Evolutionary conservation across 1,284 basidiomycete species (phyloP).

Genomic region (Leucoagaricus sp.): DNA sequence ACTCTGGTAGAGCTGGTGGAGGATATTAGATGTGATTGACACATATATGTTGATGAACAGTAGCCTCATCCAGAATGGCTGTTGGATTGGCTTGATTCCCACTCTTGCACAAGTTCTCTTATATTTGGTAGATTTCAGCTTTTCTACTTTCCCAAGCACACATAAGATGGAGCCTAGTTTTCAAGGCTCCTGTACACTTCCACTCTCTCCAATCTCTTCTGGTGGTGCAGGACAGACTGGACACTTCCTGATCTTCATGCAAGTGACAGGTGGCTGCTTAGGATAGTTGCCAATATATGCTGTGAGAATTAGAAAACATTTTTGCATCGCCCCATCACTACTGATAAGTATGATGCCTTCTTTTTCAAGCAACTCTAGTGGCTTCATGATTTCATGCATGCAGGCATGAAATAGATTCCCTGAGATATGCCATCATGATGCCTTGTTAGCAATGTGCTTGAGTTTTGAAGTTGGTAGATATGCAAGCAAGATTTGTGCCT

Average conservation of each 20-base stretch:
- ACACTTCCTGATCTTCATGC: slow-evolving; percentile 24
- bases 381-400: slow-evolving; percentile 23
- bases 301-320: slow-evolving; percentile 19
- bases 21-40: slow-evolving; percentile 39
- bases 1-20: slow-evolving; percentile 39
- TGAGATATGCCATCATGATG: slow-evolving; percentile 26
- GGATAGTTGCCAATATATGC: slow-evolving; percentile 29
- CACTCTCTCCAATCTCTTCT: slow-evolving; percentile 15
- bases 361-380: slow-evolving; percentile 16
- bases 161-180: slow-evolving; percentile 14
- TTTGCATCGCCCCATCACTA: slow-evolving; percentile 16
- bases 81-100: slow-evolving; percentile 26
- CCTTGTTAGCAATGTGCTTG: slow-evolving; percentile 31
- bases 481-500: slow-evolving; percentile 37
- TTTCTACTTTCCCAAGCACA: slow-evolving; percentile 19
- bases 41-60: slow-evolving; percentile 34
- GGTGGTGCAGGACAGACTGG: slow-evolving; percentile 20
- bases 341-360: slow-evolving; percentile 19
- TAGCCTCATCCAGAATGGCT: slow-evolving; percentile 38
- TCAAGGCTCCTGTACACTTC: background rate
- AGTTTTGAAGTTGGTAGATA: slow-evolving; percentile 41
- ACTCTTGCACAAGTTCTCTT: slow-evolving; percentile 9
- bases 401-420: slow-evolving; percentile 41
- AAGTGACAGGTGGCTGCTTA: slow-evolving; percentile 28
- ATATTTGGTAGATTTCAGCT: slow-evolving; percentile 19